A percentile compares a stretch with the other conserved stretches of the same genome.
Evolutionary conservation across 2,329 filamentous ascomycete species (phyloP).

Genomic region (Fusarium secorum): DNA sequence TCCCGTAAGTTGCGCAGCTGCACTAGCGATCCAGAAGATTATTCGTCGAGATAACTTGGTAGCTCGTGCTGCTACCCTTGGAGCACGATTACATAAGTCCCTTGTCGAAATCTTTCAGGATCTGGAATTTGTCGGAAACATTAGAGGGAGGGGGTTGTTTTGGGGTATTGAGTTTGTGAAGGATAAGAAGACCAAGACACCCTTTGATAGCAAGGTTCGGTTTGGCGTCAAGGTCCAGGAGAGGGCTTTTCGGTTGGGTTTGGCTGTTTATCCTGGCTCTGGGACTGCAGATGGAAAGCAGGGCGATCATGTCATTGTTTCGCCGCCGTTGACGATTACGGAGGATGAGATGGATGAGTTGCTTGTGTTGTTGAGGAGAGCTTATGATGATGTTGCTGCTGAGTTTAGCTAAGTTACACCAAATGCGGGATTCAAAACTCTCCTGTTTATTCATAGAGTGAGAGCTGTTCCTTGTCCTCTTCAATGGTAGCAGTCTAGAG

Average conservation of each 20-base stretch:
- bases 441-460: too few species aligned
- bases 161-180: slow-evolving; percentile 58
- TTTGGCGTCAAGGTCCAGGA: slow-evolving; percentile 44
- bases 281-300: slow-evolving; percentile 66
- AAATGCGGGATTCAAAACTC: too few species aligned
- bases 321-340: slow-evolving; percentile 72
- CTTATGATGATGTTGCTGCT: slow-evolving; percentile 20
- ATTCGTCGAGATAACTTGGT: slow-evolving; percentile 66
- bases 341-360: slow-evolving; percentile 33
- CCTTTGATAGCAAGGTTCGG: slow-evolving; percentile 44
- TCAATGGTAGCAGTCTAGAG: too few species aligned
- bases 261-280: slow-evolving; percentile 68
- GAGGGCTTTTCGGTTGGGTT: slow-evolving; percentile 41
- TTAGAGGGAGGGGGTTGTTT: slow-evolving; percentile 65
- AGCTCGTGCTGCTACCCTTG: slow-evolving; percentile 64
- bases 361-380: slow-evolving; percentile 9
- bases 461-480: too few species aligned
- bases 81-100: slow-evolving; percentile 54
- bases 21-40: slow-evolving; percentile 68
- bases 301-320: slow-evolving; percentile 75
- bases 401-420: fast-evolving
- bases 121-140: slow-evolving; percentile 64
- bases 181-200: slow-evolving; percentile 47
- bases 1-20: slow-evolving; percentile 66
- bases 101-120: slow-evolving; percentile 53